These are phyloP conservation scores for Colletotrichum plurivorum DNA, from an alignment of 2,329 filamentous ascomycete genomes.

Conservation along the genomic window DNA sequence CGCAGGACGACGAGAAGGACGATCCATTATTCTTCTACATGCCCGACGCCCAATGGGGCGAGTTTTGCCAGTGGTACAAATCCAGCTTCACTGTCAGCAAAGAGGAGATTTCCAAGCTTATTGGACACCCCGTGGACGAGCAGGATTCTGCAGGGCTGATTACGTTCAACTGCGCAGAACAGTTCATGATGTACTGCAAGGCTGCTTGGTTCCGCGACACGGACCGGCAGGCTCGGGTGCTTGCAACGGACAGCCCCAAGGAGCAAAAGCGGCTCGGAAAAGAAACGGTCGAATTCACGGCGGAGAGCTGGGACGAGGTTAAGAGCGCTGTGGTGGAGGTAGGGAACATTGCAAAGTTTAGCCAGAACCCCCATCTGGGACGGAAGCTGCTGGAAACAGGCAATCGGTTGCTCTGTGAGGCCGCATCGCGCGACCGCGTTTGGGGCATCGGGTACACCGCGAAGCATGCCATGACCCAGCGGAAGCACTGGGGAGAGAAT, in stretches of 20 bases:
- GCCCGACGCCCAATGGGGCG: slow-evolving; percentile 47
- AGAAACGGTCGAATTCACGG: slow-evolving; percentile 45
- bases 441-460: slow-evolving; percentile 34
- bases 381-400: slow-evolving; percentile 49
- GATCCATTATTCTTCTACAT: slow-evolving; percentile 48
- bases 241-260: slow-evolving; percentile 45
- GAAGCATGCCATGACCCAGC: slow-evolving; percentile 12
- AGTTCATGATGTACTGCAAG: slow-evolving; percentile 61
- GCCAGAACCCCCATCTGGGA: slow-evolving; percentile 47
- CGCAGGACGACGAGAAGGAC: background rate
- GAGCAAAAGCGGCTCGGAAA: slow-evolving; percentile 49
- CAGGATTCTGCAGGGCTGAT: slow-evolving; percentile 41
- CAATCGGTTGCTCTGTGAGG: slow-evolving; percentile 49
- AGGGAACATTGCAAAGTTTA: slow-evolving; percentile 52
- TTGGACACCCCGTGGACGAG: slow-evolving; percentile 45
- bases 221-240: slow-evolving; percentile 42
- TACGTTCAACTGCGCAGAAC: slow-evolving; percentile 53
- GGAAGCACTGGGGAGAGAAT: slow-evolving; percentile 1
- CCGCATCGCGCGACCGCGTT: slow-evolving; percentile 48
- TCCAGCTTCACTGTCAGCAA: slow-evolving; percentile 47
- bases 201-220: slow-evolving; percentile 52
- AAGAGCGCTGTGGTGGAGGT: slow-evolving; percentile 49
- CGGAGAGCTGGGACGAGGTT: slow-evolving; percentile 48
- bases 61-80: slow-evolving; percentile 54
- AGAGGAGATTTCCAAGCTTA: slow-evolving; percentile 45